Evolutionary conservation across 257 asterid genomes (phyloP), one percentile per base, ranked within the genome.

Genomic region (Solanum bulbocastanum): DNA sequence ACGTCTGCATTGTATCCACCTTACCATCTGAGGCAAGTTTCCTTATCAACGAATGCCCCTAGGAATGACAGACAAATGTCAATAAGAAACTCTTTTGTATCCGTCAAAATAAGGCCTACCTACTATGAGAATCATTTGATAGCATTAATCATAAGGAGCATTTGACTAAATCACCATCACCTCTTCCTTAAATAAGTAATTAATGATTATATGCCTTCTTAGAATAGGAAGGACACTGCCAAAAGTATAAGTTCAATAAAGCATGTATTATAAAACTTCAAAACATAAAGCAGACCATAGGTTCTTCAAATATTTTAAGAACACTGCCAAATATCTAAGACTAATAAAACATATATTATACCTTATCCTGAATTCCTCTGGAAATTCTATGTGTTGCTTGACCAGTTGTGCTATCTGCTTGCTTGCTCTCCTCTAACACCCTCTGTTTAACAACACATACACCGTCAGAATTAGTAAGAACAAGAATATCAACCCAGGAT

Each of bases 351-450:
- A 46, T 15, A 81, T 1, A 4, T 23, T 37, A 37, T 76, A 76
- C 98, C 98, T 96, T 95, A 83, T 94, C 94, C 83, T 95, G 93
- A 69, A 97, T 92, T 86, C 99, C 98, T 89, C 98, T 91, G 11
- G 98, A 97, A 75, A 97, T 86, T 87, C 89, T 95, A 88, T 96
- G 98, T 4, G 95, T 88, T 18, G 98, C 99, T 91, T 92, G 90
- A 62, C 98, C 98, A 8, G 98, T 97, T 25, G 98, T 94, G 79
- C 84, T 91, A 89, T 96, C 96, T 76, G 98, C 98, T 89, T 93
- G 94, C 91, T 85, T 94, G 90, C 91, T 93, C 89, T 96, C 99
- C 89, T 95, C 98, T 82, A 93, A 74, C 15, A 91, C 92, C 88
- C 93, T 94, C 99, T 97, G 87, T 35, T 25, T 66, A 33, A 27